Percentiles rank a stretch among this genome's conserved stretches.
These are phyloP conservation scores for Conticribra weissflogii DNA, from an alignment of 108 stramenopile species.

Conservation along the genomic window DNA sequence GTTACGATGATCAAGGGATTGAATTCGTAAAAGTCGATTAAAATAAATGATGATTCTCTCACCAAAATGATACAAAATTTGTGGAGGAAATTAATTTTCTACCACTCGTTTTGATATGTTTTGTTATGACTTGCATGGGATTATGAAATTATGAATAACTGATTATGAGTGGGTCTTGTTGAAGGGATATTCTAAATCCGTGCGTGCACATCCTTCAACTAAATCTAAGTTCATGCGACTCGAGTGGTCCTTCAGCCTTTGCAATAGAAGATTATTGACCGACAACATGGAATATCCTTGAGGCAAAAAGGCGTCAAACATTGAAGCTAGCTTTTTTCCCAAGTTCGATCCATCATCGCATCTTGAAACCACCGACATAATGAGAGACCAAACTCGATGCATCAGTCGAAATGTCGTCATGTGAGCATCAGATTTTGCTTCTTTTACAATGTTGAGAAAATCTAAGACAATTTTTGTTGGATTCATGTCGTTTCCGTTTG, in stretches of 20 bases:
- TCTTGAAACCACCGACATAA: conserved; percentile 2
- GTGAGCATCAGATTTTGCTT: conserved; percentile 6
- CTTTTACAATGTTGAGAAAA: conserved; percentile 21
- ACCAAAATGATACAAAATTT: too few species aligned
- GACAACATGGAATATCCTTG: conserved; percentile 38
- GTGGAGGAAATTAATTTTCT: too few species aligned
- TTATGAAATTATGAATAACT: too few species aligned
- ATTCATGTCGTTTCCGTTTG: neutral
- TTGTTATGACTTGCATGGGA: too few species aligned
- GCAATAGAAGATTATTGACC: conserved; percentile 5
- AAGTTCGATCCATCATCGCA: conserved; percentile 3
- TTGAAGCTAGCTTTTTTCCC: conserved; percentile 6
- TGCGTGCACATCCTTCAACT: conserved; percentile 30
- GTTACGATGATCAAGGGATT: too few species aligned
- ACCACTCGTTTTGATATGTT: too few species aligned
- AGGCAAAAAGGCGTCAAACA: conserved; percentile 30
- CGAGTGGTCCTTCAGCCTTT: neutral
- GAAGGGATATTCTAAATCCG: conserved; percentile 3
- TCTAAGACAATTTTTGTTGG: conserved; percentile 4
- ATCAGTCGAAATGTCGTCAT: conserved; percentile 9
- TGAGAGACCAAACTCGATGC: conserved; percentile 19
- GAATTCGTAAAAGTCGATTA: too few species aligned
- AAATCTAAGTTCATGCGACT: neutral
- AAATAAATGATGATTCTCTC: too few species aligned
- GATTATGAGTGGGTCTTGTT: neutral